Evolutionary conservation across 2,329 filamentous ascomycete genomes (phyloP), one percentile per base, ranked within the genome.

Genomic region (Neonectria coccinea): DNA sequence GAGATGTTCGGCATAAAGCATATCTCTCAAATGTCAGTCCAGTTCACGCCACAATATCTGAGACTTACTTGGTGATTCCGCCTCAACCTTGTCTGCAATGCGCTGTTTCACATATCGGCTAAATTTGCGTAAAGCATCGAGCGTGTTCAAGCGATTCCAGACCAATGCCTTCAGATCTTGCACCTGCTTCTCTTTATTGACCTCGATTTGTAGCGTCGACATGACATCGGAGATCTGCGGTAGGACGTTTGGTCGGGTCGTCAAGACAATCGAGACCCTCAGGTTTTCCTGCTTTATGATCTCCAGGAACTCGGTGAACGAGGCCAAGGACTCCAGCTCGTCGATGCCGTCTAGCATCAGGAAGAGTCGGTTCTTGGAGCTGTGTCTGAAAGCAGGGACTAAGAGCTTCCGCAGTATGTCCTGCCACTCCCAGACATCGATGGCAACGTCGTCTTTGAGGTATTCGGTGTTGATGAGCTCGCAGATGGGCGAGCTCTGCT

Each of bases 1-100:
- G 27, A 79, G 70, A n/a, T 80, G 77, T 25, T 80, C 74, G 0
- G 75, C 74, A 33, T 80, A 80, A 1, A 80, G 70, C 67, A 81
- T 74, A 22, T 75, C 76, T 79, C 45, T 25, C 5, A 10, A 45
- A 0, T 9, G 10, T 58, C 12, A 65, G 16, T 0, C 10, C 25
- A 10, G 11, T 22, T 2, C 1, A 5, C 5, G 3, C 12, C 8
- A 3, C n/a, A 44, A n/a, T 7, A 1, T 5, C 2, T 2, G 2
- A 4, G 1, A 65, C 77, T 66, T 67, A 79, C 76, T 76, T 7
- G 79, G 77, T 1, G 78, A 75, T 10, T 64, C 62, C 1, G 74
- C 68, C 12, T 74, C 66, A 0, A 80, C 64, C 12, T 69, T 77
- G 6, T 76, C 69, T 0, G 70, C 67, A 12, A 80, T 72, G 9